Conservation (phyloP, 2,329 filamentous ascomycete genomes). For the Aspergillus nomiae region DNA sequence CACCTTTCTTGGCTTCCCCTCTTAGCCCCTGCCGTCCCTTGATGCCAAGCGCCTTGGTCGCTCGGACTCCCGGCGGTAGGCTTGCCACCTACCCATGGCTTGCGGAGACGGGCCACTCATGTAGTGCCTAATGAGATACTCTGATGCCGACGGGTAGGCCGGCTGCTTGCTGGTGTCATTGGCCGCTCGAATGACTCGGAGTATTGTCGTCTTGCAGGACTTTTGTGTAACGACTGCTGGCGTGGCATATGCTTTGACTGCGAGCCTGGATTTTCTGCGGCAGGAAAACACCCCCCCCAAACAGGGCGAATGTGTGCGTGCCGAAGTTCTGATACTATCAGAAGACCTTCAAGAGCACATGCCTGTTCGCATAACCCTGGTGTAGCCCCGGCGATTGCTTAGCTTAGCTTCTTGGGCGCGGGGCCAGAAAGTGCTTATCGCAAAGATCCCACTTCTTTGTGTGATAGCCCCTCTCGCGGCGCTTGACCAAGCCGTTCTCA, state of each 20-base stretch:
- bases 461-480: not conserved
- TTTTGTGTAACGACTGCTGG: slow-evolving; percentile 10
- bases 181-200: slow-evolving; percentile 1
- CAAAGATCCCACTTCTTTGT: slow-evolving; percentile 4
- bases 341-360: slow-evolving; percentile 12
- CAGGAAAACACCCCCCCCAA: not conserved
- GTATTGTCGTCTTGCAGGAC: slow-evolving; percentile 9
- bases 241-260: not conserved
- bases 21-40: slow-evolving; percentile 6
- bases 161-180: not conserved
- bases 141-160: not conserved
- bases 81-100: not conserved
- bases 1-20: slow-evolving; percentile 1
- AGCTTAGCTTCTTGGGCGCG: not conserved
- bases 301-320: not conserved
- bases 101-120: not conserved
- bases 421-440: slow-evolving; percentile 9
- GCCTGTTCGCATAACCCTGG: slow-evolving; percentile 1
- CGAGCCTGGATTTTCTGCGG: not conserved
- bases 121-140: not conserved
- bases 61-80: slow-evolving; percentile 17
- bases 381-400: slow-evolving; percentile 10
- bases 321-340: slow-evolving; percentile 8
- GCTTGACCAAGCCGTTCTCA: not conserved
- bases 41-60: slow-evolving; percentile 7